Percentiles rank a stretch among this genome's conserved stretches.
These are phyloP conservation scores for Porodaedalea pini DNA, from an alignment of 1,284 basidiomycete species.

Conservation along the genomic window DNA sequence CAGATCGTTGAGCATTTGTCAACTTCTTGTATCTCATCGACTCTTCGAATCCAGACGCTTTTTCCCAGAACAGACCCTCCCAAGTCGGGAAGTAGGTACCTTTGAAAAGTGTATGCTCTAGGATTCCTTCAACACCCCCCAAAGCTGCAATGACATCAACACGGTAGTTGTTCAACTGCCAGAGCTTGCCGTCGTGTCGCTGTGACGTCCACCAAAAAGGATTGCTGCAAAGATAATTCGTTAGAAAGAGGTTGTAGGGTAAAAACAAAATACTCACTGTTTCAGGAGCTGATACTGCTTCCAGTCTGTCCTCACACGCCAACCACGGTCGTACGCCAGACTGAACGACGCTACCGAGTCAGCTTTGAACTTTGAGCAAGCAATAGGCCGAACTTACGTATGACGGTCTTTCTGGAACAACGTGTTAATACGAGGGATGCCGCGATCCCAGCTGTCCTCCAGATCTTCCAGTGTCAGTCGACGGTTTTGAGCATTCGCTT, in stretches of 20 bases:
- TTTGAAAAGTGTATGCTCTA: constrained; percentile 98
- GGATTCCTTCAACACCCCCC: constrained; percentile 95
- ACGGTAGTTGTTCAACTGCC: constrained; percentile 98
- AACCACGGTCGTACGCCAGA: constrained; percentile 95
- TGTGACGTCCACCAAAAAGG: constrained; percentile 99
- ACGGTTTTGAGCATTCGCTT: constrained; percentile 96
- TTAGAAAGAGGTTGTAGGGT: neutral
- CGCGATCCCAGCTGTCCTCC: constrained; percentile 97
- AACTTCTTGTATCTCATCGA: constrained; percentile 98
- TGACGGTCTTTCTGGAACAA: constrained; percentile 98
- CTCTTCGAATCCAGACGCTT: constrained; percentile 92
- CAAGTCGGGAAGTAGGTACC: constrained; percentile 94
- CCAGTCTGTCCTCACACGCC: constrained; percentile 95
- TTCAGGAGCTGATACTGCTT: constrained; percentile 96
- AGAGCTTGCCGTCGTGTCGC: constrained; percentile 96
- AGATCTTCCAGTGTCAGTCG: constrained; percentile 95
- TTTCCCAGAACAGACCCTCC: constrained; percentile 97
- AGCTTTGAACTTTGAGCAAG: constrained; percentile 10
- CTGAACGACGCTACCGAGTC: constrained; percentile 40
- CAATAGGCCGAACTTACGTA: constrained; percentile 53
- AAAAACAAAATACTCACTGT: constrained; percentile 48
- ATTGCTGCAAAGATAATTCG: constrained; percentile 55
- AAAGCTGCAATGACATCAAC: constrained; percentile 99
- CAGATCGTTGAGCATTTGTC: constrained; percentile 93
- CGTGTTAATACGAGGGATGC: constrained; percentile 97